Percentiles rank a stretch among this genome's conserved stretches.
These are phyloP conservation scores for Gillenia trifoliata DNA, from an alignment of 306 rosid species.

Conservation along the genomic window DNA sequence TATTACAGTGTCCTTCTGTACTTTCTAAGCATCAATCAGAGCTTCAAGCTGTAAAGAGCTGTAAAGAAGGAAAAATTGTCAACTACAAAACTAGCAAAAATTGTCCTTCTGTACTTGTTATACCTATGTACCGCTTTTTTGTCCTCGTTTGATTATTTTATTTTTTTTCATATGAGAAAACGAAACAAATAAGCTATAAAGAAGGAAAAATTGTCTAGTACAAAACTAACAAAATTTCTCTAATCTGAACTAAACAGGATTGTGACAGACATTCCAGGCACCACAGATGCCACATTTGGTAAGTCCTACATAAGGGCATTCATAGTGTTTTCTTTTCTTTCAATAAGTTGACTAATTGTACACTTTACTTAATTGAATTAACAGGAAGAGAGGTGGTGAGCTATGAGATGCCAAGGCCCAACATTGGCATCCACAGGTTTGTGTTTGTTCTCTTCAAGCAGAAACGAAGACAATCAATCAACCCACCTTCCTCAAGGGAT, in stretches of 20 bases:
- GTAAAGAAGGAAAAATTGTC: not conserved
- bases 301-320: slow-evolving; percentile 8
- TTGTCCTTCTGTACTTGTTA: not conserved
- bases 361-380: not conserved
- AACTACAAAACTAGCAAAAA: not conserved
- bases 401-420: slow-evolving; percentile 77
- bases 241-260: slow-evolving; percentile 47
- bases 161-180: not conserved
- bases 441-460: slow-evolving; percentile 83
- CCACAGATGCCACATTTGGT: slow-evolving; percentile 94
- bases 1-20: not conserved
- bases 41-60: not conserved
- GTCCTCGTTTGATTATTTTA: not conserved
- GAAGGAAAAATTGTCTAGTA: not conserved
- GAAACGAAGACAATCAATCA: slow-evolving; percentile 46
- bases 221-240: not conserved
- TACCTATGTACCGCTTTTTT: not conserved
- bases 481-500: slow-evolving; percentile 54
- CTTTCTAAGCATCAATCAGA: not conserved
- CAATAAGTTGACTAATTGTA: not conserved
- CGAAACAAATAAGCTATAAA: not conserved
- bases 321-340: not conserved
- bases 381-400: slow-evolving; percentile 66
- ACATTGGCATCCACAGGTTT: slow-evolving; percentile 86
- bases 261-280: slow-evolving; percentile 94